Evolutionary conservation across 805 yeast species (phyloP), one percentile per base, ranked within the genome.

Genomic region (Candida nanaspora): DNA sequence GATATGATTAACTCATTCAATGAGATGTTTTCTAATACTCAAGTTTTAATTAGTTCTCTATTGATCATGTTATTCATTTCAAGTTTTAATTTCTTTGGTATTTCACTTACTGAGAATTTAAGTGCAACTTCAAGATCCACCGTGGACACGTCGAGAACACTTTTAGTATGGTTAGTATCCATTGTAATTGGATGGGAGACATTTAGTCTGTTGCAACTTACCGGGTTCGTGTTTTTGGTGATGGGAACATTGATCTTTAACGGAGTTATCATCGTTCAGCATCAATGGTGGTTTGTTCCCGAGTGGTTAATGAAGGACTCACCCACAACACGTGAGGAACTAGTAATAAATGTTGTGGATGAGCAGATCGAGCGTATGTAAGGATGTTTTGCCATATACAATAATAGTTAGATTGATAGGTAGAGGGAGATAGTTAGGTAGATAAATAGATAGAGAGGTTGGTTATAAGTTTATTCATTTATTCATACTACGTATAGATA

Each of bases 81-180:
- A 2, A 51, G 71, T 5, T 85, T 85, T 70, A 85, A 85, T 59
- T 80, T 70, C 57, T 78, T 79, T 50, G 94, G 94, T 2, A 71
- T 83, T 31, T 70, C 86, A 8, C 63, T 85, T 30, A 85, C 94
- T 2, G 69, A 74, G 38, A 61, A 63, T 35, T 55, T 84, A 37
- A 78, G 83, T 39, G 93, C 94, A 27, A 84, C 94, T 1, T 71
- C 89, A 2, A 68, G 93, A 53, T 78, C 87, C 19, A 85, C 93
- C 2, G 74, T 85, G 38, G 94, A 85, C 53, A 80, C 88, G 0
- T 80, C 84, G 44, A 69, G 94, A 47, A 84, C 93, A 0, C 60
- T 83, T 20, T 59, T 82, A 22, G 89, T 85, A 15, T 85, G 94
- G 94, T 30, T 80, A 1, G 72, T 82, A 8, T 85, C 93, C 0